Percentiles rank a stretch among this genome's conserved stretches.
Evolutionary conservation across 441 rosid species (phyloP).

Genomic region (Pelargonium citronellum): DNA sequence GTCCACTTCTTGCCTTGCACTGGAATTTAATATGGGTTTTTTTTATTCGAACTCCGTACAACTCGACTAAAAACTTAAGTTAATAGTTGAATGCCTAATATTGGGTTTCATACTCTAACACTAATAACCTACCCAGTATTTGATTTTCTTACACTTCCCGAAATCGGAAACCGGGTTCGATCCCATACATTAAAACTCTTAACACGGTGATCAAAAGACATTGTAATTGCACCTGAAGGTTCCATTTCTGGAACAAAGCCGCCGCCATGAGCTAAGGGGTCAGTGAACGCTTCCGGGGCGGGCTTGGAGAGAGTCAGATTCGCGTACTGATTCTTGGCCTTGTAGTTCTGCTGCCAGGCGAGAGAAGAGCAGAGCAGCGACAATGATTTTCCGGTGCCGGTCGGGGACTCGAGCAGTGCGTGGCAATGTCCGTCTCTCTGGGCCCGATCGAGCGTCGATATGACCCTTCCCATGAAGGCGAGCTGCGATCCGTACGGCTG

Average conservation of each 20-base stretch:
- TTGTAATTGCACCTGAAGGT: slow-evolving; percentile 48
- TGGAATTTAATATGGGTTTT: too few species aligned
- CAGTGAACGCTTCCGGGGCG: slow-evolving; percentile 57
- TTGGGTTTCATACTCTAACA: too few species aligned
- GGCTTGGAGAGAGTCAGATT: slow-evolving; percentile 43
- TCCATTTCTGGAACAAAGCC: slow-evolving; percentile 82
- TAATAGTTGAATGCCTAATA: too few species aligned
- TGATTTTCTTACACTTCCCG: background rate
- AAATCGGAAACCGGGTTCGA: background rate
- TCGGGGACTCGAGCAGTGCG: slow-evolving; percentile 91
- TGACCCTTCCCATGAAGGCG: slow-evolving; percentile 90
- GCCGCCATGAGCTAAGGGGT: slow-evolving; percentile 79
- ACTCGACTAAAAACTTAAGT: too few species aligned
- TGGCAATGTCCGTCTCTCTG: slow-evolving; percentile 76
- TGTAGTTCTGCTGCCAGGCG: slow-evolving; percentile 77
- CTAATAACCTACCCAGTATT: background rate
- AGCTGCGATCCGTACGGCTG: slow-evolving; percentile 94
- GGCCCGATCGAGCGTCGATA: slow-evolving; percentile 86
- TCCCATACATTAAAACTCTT: background rate
- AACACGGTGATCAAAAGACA: slow-evolving; percentile 5
- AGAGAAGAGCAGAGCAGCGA: slow-evolving; percentile 89
- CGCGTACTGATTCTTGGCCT: slow-evolving; percentile 33
- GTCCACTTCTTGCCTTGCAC: too few species aligned
- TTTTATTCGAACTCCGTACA: too few species aligned
- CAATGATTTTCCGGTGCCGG: slow-evolving; percentile 96